Conservation (phyloP, 805 yeast genomes). For the Isabelozyma pseudorhagii region DNA sequence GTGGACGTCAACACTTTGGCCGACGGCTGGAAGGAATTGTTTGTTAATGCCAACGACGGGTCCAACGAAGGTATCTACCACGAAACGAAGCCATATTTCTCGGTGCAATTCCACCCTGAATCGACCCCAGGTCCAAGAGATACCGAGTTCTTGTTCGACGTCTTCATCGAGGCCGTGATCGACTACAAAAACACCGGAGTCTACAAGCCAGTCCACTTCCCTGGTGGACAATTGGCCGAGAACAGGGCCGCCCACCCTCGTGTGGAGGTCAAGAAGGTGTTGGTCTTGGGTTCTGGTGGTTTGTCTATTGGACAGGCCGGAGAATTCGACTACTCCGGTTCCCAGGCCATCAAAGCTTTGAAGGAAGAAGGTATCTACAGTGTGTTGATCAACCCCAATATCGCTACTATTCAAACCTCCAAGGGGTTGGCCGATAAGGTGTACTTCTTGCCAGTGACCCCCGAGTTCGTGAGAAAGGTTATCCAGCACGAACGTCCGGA, state of each 20-base stretch:
- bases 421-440: conserved; percentile 98
- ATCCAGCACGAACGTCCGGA: conserved; percentile 95
- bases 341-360: conserved; percentile 97
- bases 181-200: conserved; percentile 58
- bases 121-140: conserved; percentile 99
- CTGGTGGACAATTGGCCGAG: conserved; percentile 80
- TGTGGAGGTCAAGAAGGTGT: conserved; percentile 83
- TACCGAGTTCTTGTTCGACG: conserved; percentile 95
- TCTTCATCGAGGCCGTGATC: conserved; percentile 77
- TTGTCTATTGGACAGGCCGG: conserved; percentile 99
- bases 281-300: conserved; percentile 97
- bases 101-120: conserved; percentile 99
- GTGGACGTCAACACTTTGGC: conserved; percentile 79
- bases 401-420: conserved; percentile 97
- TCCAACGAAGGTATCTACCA: conserved; percentile 98
- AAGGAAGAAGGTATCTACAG: conserved; percentile 98
- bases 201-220: conserved; percentile 77
- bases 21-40: conserved; percentile 87
- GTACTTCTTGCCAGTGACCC: conserved; percentile 94
- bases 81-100: conserved; percentile 82
- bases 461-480: conserved; percentile 95
- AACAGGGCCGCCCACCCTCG: conserved; percentile 75
- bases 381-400: conserved; percentile 92
- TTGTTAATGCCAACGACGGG: conserved; percentile 93
- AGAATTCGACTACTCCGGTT: conserved; percentile 97